These are phyloP conservation scores for Brachypodium distachyon DNA, from an alignment of 202 grass and related monocot species.

Conservation along the genomic window DNA sequence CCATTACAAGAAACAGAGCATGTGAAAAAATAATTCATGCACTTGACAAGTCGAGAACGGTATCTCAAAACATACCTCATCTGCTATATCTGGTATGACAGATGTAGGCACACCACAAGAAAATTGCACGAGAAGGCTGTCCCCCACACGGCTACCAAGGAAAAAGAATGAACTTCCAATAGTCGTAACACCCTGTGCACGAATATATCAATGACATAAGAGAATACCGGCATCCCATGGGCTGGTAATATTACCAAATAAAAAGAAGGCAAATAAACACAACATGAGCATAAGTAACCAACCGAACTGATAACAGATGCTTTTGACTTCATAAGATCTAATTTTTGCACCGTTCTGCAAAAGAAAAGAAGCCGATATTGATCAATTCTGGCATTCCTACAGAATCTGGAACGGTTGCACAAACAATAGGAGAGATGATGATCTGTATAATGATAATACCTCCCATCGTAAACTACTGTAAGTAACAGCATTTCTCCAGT, in stretches of 20 bases:
- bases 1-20: background rate
- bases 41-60: background rate
- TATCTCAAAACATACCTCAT: constrained; percentile 54
- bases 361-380: constrained; percentile 5
- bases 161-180: constrained; percentile 91
- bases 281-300: constrained; percentile 31
- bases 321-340: constrained; percentile 94
- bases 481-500: constrained; percentile 81
- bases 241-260: background rate
- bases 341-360: constrained; percentile 83
- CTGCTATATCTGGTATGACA: constrained; percentile 33
- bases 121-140: constrained; percentile 97
- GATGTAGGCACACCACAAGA: constrained; percentile 44
- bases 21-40: background rate
- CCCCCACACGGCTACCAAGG: constrained; percentile 85
- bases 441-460: constrained; percentile 31
- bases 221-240: background rate
- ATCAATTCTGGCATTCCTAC: background rate
- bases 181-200: constrained; percentile 62
- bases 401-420: background rate
- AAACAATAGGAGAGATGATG: background rate
- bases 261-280: constrained; percentile 12
- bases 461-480: constrained; percentile 76
- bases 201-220: constrained; percentile 6
- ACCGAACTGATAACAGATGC: constrained; percentile 89